Base-by-base conservation (phyloP, 306 rosid species). In the Gastrolobium villosum region DNA sequence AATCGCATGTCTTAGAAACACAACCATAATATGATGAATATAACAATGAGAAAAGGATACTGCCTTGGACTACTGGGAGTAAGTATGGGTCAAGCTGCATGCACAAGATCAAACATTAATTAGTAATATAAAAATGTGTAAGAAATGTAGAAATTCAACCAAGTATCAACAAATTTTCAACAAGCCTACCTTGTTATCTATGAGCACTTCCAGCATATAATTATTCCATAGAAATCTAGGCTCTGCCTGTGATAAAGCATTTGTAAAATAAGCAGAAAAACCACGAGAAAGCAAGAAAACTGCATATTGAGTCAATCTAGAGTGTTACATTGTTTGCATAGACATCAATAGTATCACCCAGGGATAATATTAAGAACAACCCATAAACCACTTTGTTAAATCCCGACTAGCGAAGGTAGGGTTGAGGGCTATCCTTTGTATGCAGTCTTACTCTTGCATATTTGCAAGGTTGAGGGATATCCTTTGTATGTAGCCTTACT, bases 211-310 rank as follows among this genome's bases (percentile, higher is more conserved):
- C 83, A 93, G 81, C 90, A 93, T 53, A 81, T 89, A 93, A 81
- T 88, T 93, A 82, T 93, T 93, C 94, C 98, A 93, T 5, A 93
- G 89, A 86, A 87, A 93, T 82, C 98, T 80, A 28, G 98, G 96
- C 86, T 93, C 98, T 69, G 98, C 92, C 96, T 93, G 94, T 64
- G 65, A 77, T 67, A 72, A 68, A 75, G 67, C 41, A 72, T 70
- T 50, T 63, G 45, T 61, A 36, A 72, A 39, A 63, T 70, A 55
- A 66, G 81, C 20, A 30, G n/a, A 84, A 81, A 56, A 63, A 13
- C n/a, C 40, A n/a, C 5, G 34, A 10, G n/a, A 43, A 76, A 80
- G 53, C 61, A 73, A 49, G 52, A 48, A 41, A 46, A 64, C 26
- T 31, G 41, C 70, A 57, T 77, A 63, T 46, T 72, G 55, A n/a